These are phyloP conservation scores for Phytophthora brassicae DNA, from an alignment of 352 stramenopile species.

Conservation along the genomic window DNA sequence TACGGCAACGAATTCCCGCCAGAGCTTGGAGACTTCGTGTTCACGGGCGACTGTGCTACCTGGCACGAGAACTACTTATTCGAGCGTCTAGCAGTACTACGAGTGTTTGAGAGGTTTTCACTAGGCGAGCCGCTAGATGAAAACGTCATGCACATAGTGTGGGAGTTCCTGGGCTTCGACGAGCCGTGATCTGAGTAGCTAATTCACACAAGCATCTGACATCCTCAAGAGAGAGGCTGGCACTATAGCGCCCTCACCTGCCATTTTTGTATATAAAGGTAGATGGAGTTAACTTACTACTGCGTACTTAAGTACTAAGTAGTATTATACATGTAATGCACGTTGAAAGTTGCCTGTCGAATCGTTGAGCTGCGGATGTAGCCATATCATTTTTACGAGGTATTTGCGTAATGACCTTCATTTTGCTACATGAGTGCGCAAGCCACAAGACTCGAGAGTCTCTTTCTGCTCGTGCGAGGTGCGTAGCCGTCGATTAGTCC, in stretches of 20 bases:
- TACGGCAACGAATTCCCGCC: constrained; percentile 59
- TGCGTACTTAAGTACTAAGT: too few relatives aligned
- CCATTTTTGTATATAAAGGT: constrained; percentile 39
- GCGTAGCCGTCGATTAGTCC: background rate
- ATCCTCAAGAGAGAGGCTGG: constrained; percentile 17
- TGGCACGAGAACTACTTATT: constrained; percentile 55
- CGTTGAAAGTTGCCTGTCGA: too few relatives aligned
- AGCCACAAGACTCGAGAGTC: constrained; percentile 72
- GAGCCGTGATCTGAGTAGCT: constrained; percentile 32
- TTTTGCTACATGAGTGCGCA: constrained; percentile 35
- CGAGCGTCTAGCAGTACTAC: constrained; percentile 46
- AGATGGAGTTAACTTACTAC: constrained; percentile 36
- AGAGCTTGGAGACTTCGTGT: constrained; percentile 51
- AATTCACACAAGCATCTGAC: constrained; percentile 16
- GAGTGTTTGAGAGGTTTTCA: constrained; percentile 52
- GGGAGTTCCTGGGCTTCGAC: constrained; percentile 56
- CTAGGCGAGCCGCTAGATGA: constrained; percentile 41
- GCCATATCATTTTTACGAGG: constrained; percentile 8
- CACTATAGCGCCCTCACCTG: background rate
- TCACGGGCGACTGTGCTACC: constrained; percentile 43
- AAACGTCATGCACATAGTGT: constrained; percentile 50
- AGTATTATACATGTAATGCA: too few relatives aligned
- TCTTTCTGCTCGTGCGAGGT: constrained; percentile 78
- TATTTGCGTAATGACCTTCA: background rate
- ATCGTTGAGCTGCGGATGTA: too few relatives aligned